These are phyloP conservation scores for Serendipita indica DNA, from an alignment of 768 basidiomycete species.

Conservation along the genomic window DNA sequence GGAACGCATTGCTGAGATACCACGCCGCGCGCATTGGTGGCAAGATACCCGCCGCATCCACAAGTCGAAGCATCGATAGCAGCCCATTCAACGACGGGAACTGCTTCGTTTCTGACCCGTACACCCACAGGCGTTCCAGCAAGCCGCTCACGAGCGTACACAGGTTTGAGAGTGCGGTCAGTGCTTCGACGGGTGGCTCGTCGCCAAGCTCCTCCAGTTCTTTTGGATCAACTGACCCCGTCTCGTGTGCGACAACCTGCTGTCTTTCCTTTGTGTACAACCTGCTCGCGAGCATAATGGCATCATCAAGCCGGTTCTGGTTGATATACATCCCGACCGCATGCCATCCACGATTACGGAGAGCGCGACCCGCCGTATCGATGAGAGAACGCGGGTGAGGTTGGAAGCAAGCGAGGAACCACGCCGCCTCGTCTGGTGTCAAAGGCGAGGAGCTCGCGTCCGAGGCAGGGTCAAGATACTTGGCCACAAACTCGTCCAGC, in stretches of 20 bases:
- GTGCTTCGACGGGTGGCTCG: background rate
- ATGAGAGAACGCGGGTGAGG: background rate
- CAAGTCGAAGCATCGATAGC: background rate
- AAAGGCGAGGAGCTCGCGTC: too few relatives aligned
- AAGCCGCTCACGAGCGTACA: background rate
- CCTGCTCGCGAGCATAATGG: constrained; percentile 17
- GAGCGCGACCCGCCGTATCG: background rate
- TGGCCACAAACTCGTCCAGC: too few relatives aligned
- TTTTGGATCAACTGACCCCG: background rate
- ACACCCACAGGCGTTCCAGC: background rate
- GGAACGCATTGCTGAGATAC: background rate
- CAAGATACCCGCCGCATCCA: background rate
- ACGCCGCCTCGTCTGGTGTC: too few relatives aligned
- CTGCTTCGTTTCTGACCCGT: background rate
- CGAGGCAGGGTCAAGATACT: too few relatives aligned
- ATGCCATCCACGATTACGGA: constrained; percentile 2
- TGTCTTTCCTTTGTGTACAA: constrained; percentile 13
- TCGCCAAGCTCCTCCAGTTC: background rate
- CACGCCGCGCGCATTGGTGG: background rate
- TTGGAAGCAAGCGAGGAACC: background rate
- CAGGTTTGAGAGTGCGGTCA: background rate
- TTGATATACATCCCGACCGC: constrained; percentile 18
- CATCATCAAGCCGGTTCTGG: constrained; percentile 18
- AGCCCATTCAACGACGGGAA: background rate
- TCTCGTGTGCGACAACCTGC: constrained; percentile 2